Percentiles rank a stretch among this genome's conserved stretches.
Conservation (phyloP, 2,329 filamentous ascomycete genomes). For the Epichloe gansuensis region DNA sequence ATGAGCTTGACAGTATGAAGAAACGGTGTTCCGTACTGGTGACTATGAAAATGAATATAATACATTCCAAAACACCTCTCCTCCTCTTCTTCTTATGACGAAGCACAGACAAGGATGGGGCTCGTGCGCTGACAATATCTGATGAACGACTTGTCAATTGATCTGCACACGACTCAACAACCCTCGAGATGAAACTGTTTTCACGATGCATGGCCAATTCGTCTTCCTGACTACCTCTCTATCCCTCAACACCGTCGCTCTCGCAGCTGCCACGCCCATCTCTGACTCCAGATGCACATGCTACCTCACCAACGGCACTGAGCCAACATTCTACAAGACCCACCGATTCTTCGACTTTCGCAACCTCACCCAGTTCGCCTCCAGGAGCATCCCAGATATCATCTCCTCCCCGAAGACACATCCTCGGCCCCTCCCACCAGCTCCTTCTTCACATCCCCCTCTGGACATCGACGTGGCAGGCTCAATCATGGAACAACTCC, state of each 20-base stretch:
- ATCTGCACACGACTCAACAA: neutral
- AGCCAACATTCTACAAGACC: slow-evolving; percentile 29
- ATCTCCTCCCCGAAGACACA: slow-evolving; percentile 18
- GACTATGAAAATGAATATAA: too few relatives aligned
- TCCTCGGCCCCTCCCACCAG: slow-evolving; percentile 18
- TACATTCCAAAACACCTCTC: too few relatives aligned
- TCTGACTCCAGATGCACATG: slow-evolving; percentile 30
- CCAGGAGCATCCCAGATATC: slow-evolving; percentile 17
- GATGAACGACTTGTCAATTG: neutral
- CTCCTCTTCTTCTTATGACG: neutral
- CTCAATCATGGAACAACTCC: slow-evolving; percentile 29
- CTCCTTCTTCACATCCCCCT: slow-evolving; percentile 25
- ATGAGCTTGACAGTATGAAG: too few relatives aligned
- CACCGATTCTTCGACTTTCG: slow-evolving; percentile 41
- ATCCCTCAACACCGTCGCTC: neutral
- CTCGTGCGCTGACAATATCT: neutral
- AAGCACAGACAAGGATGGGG: neutral
- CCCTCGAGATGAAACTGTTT: neutral
- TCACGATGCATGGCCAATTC: neutral
- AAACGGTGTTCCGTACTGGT: too few relatives aligned
- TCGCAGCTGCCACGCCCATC: slow-evolving; percentile 7
- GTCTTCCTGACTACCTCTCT: neutral
- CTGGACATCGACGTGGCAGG: slow-evolving; percentile 26
- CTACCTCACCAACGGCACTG: slow-evolving; percentile 34
- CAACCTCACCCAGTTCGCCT: slow-evolving; percentile 26